phyloP scores from a whole-genome alignment of 768 basidiomycete genomes.

The Termitomyces sp. region DNA sequence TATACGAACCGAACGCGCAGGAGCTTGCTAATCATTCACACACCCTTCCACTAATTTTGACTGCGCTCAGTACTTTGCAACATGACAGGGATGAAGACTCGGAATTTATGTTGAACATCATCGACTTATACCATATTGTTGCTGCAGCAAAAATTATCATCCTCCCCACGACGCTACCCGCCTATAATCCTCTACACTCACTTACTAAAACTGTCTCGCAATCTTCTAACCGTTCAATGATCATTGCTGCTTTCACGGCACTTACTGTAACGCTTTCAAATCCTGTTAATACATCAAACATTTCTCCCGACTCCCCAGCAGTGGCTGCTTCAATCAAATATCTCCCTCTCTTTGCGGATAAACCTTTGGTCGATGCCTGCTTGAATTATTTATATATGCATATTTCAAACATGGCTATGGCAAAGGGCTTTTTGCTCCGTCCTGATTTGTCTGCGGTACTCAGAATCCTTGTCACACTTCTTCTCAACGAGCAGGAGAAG shows the following conservation, averaged over 20 bases:
- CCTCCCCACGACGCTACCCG: conserved; percentile 26
- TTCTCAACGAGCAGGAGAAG: conserved; percentile 60
- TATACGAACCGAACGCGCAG: conserved; percentile 62
- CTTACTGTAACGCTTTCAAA: conserved; percentile 63
- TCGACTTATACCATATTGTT: conserved; percentile 70
- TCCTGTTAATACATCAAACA: conserved; percentile 51
- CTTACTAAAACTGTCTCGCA: conserved; percentile 51
- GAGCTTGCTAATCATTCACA: conserved; percentile 58
- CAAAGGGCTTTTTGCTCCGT: conserved; percentile 73
- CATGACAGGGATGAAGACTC: conserved; percentile 60
- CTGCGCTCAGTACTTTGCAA: conserved; percentile 60
- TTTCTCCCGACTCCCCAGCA: conserved; percentile 54
- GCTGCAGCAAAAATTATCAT: conserved; percentile 40
- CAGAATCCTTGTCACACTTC: conserved; percentile 60
- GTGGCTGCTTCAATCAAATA: conserved; percentile 64
- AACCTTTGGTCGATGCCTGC: conserved; percentile 63
- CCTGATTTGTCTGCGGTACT: conserved; percentile 68
- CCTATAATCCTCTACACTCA: conserved; percentile 50
- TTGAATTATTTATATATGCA: conserved; percentile 76
- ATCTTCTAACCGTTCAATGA: conserved; percentile 72
- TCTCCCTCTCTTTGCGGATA: conserved; percentile 71
- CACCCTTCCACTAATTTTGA: conserved; percentile 63
- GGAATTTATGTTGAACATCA: conserved; percentile 68
- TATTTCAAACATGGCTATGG: conserved; percentile 69
- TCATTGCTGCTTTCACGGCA: conserved; percentile 60